Conservation (phyloP, 345 rosid species). For the Barbarea vulgaris region DNA sequence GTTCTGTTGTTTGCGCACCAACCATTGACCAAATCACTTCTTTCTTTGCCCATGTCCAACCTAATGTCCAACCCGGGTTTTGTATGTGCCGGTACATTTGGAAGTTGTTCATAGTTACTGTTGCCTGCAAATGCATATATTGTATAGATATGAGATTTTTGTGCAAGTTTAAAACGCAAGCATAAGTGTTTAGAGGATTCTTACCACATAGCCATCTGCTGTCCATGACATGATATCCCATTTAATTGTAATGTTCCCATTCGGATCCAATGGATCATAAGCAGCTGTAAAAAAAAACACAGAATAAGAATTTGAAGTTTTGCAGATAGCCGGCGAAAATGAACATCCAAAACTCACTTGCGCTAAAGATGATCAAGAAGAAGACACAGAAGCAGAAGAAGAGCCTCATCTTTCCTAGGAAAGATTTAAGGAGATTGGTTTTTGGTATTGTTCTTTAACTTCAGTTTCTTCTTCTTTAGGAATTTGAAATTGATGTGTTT, state of each 20-base stretch:
- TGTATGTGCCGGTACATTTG: conserved; percentile 76
- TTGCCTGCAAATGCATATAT: conserved; percentile 53
- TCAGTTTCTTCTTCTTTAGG: conserved; percentile 9
- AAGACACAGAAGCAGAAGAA: conserved; percentile 43
- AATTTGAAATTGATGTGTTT: conserved; percentile 19
- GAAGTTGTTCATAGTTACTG: conserved; percentile 71
- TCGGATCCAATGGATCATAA: conserved; percentile 92
- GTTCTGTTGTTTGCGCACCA: conserved; percentile 86
- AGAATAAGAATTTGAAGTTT: not conserved
- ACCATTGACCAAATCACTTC: conserved; percentile 82
- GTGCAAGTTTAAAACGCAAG: not conserved
- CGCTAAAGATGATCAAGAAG: conserved; percentile 48
- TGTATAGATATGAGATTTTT: conserved; percentile 11
- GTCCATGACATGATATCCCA: conserved; percentile 96
- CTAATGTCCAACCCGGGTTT: conserved; percentile 82
- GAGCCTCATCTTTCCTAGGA: conserved; percentile 46
- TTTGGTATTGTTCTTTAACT: not conserved
- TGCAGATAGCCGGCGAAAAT: not conserved
- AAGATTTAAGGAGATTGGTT: not conserved
- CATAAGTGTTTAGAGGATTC: conserved; percentile 13
- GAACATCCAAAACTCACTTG: conserved; percentile 43
- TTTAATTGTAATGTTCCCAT: conserved; percentile 76
- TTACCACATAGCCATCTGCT: conserved; percentile 79
- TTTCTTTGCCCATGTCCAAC: conserved; percentile 94
- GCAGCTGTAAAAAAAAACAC: conserved; percentile 57